A percentile compares a stretch with the other conserved stretches of the same genome.
Evolutionary conservation across 257 asterid species (phyloP).

Genomic region (Oldenlandia corymbosa): DNA sequence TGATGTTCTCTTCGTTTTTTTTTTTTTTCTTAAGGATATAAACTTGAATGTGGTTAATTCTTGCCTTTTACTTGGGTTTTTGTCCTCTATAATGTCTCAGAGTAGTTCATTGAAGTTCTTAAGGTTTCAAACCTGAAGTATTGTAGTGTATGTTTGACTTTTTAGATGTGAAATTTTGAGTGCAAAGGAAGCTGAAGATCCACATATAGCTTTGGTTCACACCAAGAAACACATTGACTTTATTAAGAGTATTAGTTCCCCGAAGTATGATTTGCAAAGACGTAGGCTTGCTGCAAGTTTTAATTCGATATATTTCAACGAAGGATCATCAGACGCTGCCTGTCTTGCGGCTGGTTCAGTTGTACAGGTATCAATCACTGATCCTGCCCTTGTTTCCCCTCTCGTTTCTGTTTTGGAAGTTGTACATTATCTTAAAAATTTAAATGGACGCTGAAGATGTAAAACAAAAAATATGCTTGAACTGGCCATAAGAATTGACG

Average conservation of each 20-base stretch:
- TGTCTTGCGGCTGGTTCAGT: conserved; percentile 92
- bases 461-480: not conserved
- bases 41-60: not conserved
- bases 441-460: not conserved
- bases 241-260: conserved; percentile 62
- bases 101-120: not conserved
- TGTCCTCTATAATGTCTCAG: not conserved
- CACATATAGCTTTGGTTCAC: conserved; percentile 69
- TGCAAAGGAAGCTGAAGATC: conserved; percentile 65
- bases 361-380: conserved; percentile 50
- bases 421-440: not conserved
- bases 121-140: not conserved
- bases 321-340: conserved; percentile 90
- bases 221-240: conserved; percentile 52
- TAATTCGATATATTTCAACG: conserved; percentile 81
- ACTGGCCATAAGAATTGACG: not conserved
- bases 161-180: conserved; percentile 65
- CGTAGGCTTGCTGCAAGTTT: conserved; percentile 39
- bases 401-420: not conserved
- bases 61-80: not conserved
- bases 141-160: conserved; percentile 5
- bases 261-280: conserved; percentile 33
- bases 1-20: not conserved
- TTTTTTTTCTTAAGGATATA: not conserved
- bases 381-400: not conserved